Evolutionary conservation across 495 filamentous ascomycete genomes (phyloP), one percentile per base, ranked within the genome.

Genomic region (Xylaria intraflava): DNA sequence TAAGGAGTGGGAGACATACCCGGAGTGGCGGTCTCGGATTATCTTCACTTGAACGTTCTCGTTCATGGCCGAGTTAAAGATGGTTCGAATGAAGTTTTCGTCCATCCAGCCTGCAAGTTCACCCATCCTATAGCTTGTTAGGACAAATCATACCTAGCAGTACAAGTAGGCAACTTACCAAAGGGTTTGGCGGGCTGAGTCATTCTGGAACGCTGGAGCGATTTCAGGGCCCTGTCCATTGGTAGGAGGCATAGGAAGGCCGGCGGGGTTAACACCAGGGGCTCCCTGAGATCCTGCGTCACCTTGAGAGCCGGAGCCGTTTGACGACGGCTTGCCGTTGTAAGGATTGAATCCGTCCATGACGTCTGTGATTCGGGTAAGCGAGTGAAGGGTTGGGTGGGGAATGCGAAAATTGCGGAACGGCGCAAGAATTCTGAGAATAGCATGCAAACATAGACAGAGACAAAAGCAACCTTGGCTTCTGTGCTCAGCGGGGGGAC

Each of bases 31-130:
- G 76, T 99, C 93, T 55, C 93, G 90, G 64, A 99, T 99, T 83
- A 99, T 95, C 81, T 99, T 99, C 42, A 99, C 93, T 63, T 96
- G 96, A 62, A 99, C 93, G 57, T 80, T 79, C 75, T 97, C 92
- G 51, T 84, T 89, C 77, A 96, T 84, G 22, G 74, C 68, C 62
- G 86, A 85, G 69, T 84, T 87, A 84, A 89, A 97, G 19, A 97
- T 79, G 58, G 85, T 91, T 67, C 94, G 90, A 60, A 99, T 88
- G 72, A 97, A 99, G 68, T 88, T 94, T 73, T 99, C 93, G 68
- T 99, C 93, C 70, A 99, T 97, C 93, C 93, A 99, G 2, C 89
- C 89, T 70, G 97, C 93, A 62, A 99, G 86, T 67, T 99, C 93
- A 53, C 93, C 93, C 93, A 99, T 99, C 93, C 91, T 87, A 72